These are phyloP conservation scores for Aureobasidium sp. DNA, from an alignment of 2,329 filamentous ascomycete species.

Conservation along the genomic window DNA sequence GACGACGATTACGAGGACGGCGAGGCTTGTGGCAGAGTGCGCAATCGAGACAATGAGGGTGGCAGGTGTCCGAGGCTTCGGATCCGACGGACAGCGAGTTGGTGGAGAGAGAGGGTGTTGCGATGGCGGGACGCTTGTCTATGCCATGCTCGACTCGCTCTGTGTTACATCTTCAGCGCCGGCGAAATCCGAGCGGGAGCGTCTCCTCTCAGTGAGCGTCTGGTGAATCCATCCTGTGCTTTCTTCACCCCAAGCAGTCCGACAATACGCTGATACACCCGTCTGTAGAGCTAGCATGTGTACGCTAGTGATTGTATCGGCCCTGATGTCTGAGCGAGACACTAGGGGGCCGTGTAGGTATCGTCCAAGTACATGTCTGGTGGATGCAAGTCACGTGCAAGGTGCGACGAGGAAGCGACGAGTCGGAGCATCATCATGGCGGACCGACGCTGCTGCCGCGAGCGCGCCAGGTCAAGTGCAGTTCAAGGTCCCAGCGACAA, in stretches of 20 bases:
- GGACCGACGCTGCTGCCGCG: background rate
- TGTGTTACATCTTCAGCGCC: background rate
- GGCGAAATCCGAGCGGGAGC: background rate
- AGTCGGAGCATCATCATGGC: constrained; percentile 1
- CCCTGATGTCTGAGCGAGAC: too few species aligned
- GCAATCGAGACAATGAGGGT: background rate
- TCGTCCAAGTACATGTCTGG: background rate
- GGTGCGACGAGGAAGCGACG: background rate
- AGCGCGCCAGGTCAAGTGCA: background rate
- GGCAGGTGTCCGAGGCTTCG: background rate
- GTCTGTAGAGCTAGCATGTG: background rate
- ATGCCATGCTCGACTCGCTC: background rate
- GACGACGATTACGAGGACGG: background rate
- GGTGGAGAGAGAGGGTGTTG: background rate
- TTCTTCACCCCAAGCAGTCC: background rate
- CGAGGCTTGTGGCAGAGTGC: background rate
- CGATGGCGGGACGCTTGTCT: background rate
- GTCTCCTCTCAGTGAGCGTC: background rate
- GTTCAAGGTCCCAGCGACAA: background rate
- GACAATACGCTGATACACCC: background rate
- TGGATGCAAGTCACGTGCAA: background rate
- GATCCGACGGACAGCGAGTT: background rate
- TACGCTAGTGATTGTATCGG: background rate
- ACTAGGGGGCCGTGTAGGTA: background rate
- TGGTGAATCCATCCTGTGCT: background rate